Conservation (phyloP, 768 basidiomycete species). For the Tulasnella sp. region DNA sequence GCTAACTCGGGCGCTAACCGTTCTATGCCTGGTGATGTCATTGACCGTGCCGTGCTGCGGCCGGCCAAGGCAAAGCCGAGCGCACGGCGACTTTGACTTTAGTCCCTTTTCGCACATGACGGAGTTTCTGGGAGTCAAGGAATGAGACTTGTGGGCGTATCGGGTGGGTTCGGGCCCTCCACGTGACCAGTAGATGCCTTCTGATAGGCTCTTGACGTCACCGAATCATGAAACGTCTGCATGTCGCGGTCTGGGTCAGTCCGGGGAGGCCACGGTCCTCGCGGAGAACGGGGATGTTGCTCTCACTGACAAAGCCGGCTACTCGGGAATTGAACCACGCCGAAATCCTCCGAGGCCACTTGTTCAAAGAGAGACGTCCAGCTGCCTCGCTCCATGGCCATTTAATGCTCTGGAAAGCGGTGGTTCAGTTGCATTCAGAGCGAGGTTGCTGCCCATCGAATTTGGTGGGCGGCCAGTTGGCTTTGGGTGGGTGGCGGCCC, state of each 20-base stretch:
- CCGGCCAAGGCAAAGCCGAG: background rate
- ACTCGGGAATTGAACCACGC: background rate
- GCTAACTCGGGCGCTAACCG: background rate
- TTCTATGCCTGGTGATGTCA: background rate
- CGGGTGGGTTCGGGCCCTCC: background rate
- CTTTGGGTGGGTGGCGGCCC: background rate
- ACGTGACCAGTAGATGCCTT: background rate
- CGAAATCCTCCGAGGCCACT: background rate
- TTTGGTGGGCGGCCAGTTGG: background rate
- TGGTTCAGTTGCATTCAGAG: background rate
- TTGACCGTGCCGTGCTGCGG: background rate
- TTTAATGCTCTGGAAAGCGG: background rate
- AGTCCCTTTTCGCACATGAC: too few relatives aligned
- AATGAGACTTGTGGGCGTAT: too few relatives aligned
- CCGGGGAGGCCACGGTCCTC: background rate
- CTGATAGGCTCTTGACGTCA: background rate
- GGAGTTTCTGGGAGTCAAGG: too few relatives aligned
- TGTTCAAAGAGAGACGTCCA: background rate
- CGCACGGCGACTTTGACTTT: background rate
- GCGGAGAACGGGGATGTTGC: background rate
- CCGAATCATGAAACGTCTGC: background rate
- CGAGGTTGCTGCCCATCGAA: background rate
- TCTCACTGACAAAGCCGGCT: background rate
- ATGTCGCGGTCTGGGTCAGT: background rate
- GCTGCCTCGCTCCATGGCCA: background rate